Conservation (phyloP, 1,284 basidiomycete species). For the Clitocybe nebularis region DNA sequence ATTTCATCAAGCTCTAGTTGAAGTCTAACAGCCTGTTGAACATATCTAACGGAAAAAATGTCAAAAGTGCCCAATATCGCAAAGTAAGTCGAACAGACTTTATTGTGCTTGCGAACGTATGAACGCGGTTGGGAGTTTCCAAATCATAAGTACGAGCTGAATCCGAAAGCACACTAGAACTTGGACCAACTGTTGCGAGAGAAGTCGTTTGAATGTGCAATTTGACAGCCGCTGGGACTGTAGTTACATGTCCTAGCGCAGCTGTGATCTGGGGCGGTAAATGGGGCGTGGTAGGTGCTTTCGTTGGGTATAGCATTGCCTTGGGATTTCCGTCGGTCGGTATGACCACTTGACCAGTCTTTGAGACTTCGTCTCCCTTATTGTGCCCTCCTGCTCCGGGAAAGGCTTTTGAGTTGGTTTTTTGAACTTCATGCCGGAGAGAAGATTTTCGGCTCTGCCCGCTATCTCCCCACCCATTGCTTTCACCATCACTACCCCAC, state of each 20-base stretch:
- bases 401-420: constrained; percentile 9
- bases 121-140: constrained; percentile 3
- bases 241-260: neutral
- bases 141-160: constrained; percentile 8
- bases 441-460: constrained; percentile 1
- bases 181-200: constrained; percentile 7
- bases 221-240: neutral
- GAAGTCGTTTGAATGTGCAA: constrained; percentile 9
- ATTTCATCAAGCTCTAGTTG: constrained; percentile 18
- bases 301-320: no score
- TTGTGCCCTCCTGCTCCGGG: constrained; percentile 2
- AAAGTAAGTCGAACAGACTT: constrained; percentile 9
- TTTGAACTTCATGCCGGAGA: neutral
- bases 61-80: neutral
- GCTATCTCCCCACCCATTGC: constrained; percentile 2
- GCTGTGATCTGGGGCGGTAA: neutral
- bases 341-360: no score
- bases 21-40: constrained; percentile 13
- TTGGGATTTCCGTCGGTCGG: no score
- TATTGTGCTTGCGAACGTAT: constrained; percentile 10
- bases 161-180: constrained; percentile 2
- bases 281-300: constrained; percentile 2
- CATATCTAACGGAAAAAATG: constrained; percentile 8
- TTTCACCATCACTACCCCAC: neutral
- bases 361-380: no score